Conservation (phyloP, 306 rosid genomes). For the Alnus rubra region DNA sequence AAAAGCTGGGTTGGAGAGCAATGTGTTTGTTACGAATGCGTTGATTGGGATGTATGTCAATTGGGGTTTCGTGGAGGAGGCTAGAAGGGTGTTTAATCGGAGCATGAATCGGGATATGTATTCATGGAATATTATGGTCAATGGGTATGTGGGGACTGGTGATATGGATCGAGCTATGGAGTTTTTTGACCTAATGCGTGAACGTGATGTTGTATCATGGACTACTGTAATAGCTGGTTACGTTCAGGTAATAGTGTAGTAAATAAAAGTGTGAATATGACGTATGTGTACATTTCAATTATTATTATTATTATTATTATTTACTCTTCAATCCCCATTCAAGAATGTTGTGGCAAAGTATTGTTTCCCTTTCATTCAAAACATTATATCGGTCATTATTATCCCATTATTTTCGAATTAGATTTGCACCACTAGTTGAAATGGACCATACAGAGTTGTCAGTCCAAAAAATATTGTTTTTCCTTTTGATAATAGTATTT, state of each 20-base stretch:
- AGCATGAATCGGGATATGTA: conserved; percentile 48
- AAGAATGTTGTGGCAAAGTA: not conserved
- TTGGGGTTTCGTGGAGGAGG: conserved; percentile 45
- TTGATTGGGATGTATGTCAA: conserved; percentile 60
- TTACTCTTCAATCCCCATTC: not conserved
- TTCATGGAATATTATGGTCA: conserved; percentile 68
- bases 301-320: too few relatives aligned
- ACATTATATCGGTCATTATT: not conserved
- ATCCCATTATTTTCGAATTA: not conserved
- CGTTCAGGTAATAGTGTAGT: conserved; percentile 50
- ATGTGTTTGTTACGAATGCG: conserved; percentile 62
- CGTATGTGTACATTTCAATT: not conserved
- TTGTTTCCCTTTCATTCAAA: not conserved
- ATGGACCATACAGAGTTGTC: conserved; percentile 1
- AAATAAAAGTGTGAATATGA: not conserved
- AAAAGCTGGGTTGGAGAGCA: conserved; percentile 52
- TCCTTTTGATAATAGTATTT: conserved; percentile 2
- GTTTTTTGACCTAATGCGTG: conserved; percentile 53
- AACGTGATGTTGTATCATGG: conserved; percentile 66
- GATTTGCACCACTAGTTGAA: conserved; percentile 1
- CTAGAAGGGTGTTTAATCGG: conserved; percentile 46
- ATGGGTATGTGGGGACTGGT: conserved; percentile 46
- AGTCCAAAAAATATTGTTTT: conserved; percentile 10
- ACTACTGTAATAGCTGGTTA: conserved; percentile 69
- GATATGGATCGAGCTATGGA: conserved; percentile 45